These are phyloP conservation scores for Arthrobotrys entomopaga DNA, from an alignment of 2,329 filamentous ascomycete genomes.

Conservation along the genomic window DNA sequence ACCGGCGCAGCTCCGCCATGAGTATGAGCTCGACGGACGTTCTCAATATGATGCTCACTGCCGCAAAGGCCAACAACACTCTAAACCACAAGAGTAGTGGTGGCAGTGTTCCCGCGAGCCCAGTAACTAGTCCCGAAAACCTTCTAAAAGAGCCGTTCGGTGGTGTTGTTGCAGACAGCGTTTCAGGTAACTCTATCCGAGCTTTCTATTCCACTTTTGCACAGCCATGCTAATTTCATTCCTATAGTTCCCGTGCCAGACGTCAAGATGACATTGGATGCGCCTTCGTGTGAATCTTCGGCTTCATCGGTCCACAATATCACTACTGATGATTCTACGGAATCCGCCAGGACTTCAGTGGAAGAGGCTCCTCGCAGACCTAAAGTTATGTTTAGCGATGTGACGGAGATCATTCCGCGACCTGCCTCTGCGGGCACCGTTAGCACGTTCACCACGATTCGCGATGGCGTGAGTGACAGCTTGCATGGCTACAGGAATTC, in stretches of 20 bases:
- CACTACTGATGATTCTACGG: slow-evolving; percentile 34
- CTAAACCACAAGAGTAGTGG: slow-evolving; percentile 27
- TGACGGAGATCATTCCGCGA: slow-evolving; percentile 81
- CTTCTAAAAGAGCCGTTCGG: slow-evolving; percentile 37
- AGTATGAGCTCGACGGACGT: slow-evolving; percentile 52
- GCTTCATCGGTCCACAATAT: slow-evolving; percentile 44
- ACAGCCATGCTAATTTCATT: slow-evolving; percentile 45
- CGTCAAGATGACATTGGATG: slow-evolving; percentile 30
- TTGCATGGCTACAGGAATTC: slow-evolving; percentile 63
- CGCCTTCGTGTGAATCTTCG: slow-evolving; percentile 47
- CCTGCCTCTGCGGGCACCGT: slow-evolving; percentile 87
- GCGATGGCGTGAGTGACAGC: slow-evolving; percentile 80
- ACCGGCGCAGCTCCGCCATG: slow-evolving; percentile 53
- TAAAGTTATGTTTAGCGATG: slow-evolving; percentile 84
- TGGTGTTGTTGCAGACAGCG: slow-evolving; percentile 32
- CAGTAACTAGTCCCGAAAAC: slow-evolving; percentile 33
- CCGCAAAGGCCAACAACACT: slow-evolving; percentile 52
- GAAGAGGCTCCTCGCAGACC: slow-evolving; percentile 61
- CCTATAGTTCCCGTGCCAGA: slow-evolving; percentile 42
- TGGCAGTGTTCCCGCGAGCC: slow-evolving; percentile 50
- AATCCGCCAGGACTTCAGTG: slow-evolving; percentile 50
- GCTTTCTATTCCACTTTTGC: slow-evolving; percentile 38
- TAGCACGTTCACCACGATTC: slow-evolving; percentile 76
- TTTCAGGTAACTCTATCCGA: slow-evolving; percentile 43
- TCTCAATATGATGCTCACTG: slow-evolving; percentile 54